Conservation (phyloP, 2,329 filamentous ascomycete genomes). For the Diaporthe nobilis region DNA sequence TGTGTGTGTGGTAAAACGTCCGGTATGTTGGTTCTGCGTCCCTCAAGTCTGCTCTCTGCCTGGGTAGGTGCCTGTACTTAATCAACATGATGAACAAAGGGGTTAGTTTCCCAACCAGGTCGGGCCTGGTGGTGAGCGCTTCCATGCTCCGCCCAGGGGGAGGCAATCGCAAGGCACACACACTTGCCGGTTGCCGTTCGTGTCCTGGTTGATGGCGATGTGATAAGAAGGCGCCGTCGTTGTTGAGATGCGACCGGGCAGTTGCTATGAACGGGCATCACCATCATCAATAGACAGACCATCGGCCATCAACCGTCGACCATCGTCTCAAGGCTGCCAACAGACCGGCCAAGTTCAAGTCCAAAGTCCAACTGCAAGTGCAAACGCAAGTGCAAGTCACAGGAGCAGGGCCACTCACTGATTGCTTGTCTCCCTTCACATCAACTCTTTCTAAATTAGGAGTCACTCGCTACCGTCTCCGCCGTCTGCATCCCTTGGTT, state of each 20-base stretch:
- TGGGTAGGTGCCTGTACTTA: neutral
- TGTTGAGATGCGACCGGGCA: neutral
- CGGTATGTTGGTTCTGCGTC: conserved; percentile 16
- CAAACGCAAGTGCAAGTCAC: conserved; percentile 5
- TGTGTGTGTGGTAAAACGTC: conserved; percentile 11
- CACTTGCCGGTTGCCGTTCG: neutral
- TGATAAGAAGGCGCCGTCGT: conserved; percentile 30
- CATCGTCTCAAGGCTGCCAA: conserved; percentile 7
- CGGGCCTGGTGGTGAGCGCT: neutral
- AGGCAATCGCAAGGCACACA: conserved; percentile 13
- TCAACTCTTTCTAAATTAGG: conserved; percentile 13
- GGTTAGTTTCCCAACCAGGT: neutral
- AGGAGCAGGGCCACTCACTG: neutral
- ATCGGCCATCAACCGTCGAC: neutral
- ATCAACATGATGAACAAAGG: conserved; percentile 7
- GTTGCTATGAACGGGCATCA: neutral
- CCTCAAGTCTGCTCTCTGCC: conserved; percentile 16
- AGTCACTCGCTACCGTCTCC: neutral
- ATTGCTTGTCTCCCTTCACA: neutral
- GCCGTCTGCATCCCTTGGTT: conserved; percentile 3
- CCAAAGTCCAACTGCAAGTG: neutral
- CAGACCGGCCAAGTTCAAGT: conserved; percentile 16
- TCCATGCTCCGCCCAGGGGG: neutral
- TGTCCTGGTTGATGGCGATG: neutral
- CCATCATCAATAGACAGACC: neutral